Conservation (phyloP, 305 asterid species). For the Fraxinus nigra region DNA sequence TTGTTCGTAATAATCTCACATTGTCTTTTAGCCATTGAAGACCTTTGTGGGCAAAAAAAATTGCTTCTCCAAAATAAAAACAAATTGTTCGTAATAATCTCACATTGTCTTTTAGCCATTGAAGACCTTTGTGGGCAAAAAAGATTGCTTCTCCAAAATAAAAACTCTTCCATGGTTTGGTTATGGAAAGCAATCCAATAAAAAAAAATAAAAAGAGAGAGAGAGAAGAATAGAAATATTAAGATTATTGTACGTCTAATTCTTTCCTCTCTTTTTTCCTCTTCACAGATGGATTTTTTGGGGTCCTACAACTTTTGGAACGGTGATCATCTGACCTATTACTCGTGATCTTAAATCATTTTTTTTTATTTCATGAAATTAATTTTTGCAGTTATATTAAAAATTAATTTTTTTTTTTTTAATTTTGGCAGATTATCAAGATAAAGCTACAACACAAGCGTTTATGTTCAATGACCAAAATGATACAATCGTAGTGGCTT, state of each 20-base stretch:
- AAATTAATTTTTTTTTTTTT: background rate
- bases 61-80: no score
- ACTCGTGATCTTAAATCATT: background rate
- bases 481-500: conserved; percentile 29
- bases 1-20: background rate
- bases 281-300: conserved; percentile 41
- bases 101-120: no score
- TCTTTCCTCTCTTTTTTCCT: background rate
- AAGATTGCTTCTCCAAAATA: background rate
- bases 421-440: conserved; percentile 41
- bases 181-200: background rate
- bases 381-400: background rate
- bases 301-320: conserved; percentile 44
- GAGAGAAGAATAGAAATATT: background rate
- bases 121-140: background rate
- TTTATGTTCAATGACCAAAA: conserved; percentile 39
- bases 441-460: conserved; percentile 52
- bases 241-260: background rate
- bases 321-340: conserved; percentile 26
- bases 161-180: background rate
- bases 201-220: background rate
- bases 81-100: no score
- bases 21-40: background rate
- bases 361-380: background rate
- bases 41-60: no score